Conservation (phyloP, 495 filamentous ascomycete species). For the Penicillium manginii region DNA sequence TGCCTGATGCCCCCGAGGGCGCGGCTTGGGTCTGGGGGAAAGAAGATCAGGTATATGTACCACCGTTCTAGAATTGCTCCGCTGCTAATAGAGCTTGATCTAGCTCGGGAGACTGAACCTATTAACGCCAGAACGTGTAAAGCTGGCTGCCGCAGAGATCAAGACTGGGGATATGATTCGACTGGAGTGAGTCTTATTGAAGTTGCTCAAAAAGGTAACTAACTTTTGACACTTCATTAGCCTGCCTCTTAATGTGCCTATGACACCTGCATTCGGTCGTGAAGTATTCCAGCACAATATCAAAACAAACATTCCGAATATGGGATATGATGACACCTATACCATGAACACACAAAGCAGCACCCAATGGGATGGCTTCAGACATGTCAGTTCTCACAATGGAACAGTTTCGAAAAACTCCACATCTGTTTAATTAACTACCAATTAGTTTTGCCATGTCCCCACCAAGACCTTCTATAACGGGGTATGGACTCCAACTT, state of each 20-base stretch:
- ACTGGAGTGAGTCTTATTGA: conserved; percentile 39
- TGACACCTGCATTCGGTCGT: conserved; percentile 52
- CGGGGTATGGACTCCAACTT: conserved; percentile 25
- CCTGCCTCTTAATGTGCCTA: conserved; percentile 58
- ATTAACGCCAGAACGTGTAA: conserved; percentile 58
- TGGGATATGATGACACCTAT: conserved; percentile 65
- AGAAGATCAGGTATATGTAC: conserved; percentile 51
- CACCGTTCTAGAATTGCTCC: not conserved
- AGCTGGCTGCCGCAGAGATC: conserved; percentile 53
- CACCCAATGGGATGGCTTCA: conserved; percentile 77
- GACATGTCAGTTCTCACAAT: conserved; percentile 52
- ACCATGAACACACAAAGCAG: conserved; percentile 71
- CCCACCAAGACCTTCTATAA: conserved; percentile 57
- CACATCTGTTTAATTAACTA: not conserved
- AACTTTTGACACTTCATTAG: conserved; percentile 28
- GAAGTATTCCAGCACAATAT: conserved; percentile 57
- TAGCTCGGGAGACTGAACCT: conserved; percentile 61
- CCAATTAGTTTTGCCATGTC: conserved; percentile 43
- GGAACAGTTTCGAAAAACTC: not conserved
- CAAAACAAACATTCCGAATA: conserved; percentile 42
- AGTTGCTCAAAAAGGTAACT: not conserved
- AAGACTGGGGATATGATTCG: conserved; percentile 56
- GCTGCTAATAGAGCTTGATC: not conserved
- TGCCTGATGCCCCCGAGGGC: conserved; percentile 45
- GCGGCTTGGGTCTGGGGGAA: conserved; percentile 70